Evolutionary conservation across 2,329 filamentous ascomycete species (phyloP).

Genomic region (Sporothrix curviconia): DNA sequence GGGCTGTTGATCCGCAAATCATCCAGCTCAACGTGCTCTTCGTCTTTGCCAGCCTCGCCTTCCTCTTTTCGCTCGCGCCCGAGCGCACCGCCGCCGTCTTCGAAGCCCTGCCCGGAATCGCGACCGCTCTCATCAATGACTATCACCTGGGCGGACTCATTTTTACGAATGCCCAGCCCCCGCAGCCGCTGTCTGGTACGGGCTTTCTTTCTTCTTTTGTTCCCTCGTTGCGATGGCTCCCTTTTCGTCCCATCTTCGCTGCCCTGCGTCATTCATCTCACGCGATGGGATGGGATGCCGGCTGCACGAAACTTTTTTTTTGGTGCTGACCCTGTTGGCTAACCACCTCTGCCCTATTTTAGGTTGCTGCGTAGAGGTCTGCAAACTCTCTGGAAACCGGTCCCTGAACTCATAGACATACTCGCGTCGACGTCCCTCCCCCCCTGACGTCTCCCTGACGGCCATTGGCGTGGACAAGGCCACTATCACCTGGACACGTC

Average conservation of each 20-base stretch:
- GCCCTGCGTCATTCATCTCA: not conserved
- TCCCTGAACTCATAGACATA: slow-evolving; percentile 82
- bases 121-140: slow-evolving; percentile 31
- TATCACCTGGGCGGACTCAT: slow-evolving; percentile 42
- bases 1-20: slow-evolving; percentile 39
- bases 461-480: slow-evolving; percentile 83
- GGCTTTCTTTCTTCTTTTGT: not conserved
- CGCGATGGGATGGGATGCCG: not conserved
- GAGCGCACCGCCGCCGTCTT: slow-evolving; percentile 33
- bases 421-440: slow-evolving; percentile 85
- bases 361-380: slow-evolving; percentile 83
- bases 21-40: slow-evolving; percentile 37
- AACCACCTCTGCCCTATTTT: slow-evolving; percentile 11
- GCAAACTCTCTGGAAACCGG: slow-evolving; percentile 83
- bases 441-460: slow-evolving; percentile 83
- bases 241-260: not conserved
- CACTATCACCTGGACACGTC: slow-evolving; percentile 83
- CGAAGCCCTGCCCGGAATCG: slow-evolving; percentile 29
- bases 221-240: not conserved
- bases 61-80: slow-evolving; percentile 37
- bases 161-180: slow-evolving; percentile 44
- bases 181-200: slow-evolving; percentile 47
- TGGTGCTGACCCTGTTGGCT: not conserved
- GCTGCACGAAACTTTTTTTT: not conserved
- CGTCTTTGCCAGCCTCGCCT: slow-evolving; percentile 33